Conservation (phyloP, 176 grass and related monocot genomes). For the Carex parvula region DNA sequence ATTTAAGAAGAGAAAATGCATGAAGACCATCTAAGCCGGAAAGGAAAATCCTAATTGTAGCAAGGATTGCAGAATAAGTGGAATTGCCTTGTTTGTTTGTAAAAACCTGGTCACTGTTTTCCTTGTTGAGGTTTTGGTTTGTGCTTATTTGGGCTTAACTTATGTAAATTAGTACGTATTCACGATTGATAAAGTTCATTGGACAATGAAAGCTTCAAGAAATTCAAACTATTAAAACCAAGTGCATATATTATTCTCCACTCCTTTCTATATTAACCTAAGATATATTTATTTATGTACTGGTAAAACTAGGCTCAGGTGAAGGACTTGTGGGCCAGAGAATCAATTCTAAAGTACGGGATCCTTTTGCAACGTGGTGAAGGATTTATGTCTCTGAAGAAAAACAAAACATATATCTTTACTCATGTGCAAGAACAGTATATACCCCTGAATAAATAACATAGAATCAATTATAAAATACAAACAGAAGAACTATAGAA, state of each 20-base stretch:
- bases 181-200: not conserved
- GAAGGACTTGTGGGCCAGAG: constrained; percentile 34
- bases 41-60: constrained; percentile 30
- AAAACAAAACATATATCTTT: constrained; percentile 24
- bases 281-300: constrained; percentile 11
- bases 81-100: constrained; percentile 17
- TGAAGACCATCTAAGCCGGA: constrained; percentile 25
- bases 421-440: constrained; percentile 67
- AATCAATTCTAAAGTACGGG: constrained; percentile 31
- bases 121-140: not conserved
- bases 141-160: not conserved
- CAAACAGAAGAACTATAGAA: not conserved
- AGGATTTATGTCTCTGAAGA: not conserved
- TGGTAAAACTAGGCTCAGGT: constrained; percentile 32
- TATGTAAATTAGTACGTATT: not conserved
- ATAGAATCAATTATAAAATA: not conserved
- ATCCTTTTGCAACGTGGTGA: constrained; percentile 35
- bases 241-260: not conserved
- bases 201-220: not conserved
- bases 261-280: not conserved
- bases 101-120: no score
- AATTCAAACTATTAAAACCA: not conserved
- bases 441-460: constrained; percentile 50
- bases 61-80: constrained; percentile 41
- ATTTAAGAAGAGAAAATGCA: constrained; percentile 30